Evolutionary conservation across 192 early-diverging fungal species (phyloP).

Genomic region (Thamnidium elegans): DNA sequence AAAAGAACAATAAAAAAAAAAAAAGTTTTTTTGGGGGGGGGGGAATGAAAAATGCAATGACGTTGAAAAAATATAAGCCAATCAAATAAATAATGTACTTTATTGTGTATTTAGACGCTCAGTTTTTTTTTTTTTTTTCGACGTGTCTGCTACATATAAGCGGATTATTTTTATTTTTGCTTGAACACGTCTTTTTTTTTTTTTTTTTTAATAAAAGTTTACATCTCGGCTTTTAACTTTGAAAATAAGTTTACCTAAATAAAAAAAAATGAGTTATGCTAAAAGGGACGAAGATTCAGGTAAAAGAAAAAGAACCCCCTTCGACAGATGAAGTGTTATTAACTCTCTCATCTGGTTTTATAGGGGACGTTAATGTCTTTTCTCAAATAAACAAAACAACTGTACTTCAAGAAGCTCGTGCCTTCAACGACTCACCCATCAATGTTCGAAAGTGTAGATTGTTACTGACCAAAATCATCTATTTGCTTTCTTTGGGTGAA

Average conservation of each 20-base stretch:
- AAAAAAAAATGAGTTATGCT: not conserved
- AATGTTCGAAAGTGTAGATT: constrained; percentile 91
- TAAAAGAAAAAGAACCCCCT: not conserved
- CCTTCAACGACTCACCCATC: constrained; percentile 96
- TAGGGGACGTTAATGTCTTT: constrained; percentile 68
- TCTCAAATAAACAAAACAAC: constrained; percentile 89
- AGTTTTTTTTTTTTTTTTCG: no score
- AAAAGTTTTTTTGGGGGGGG: not conserved
- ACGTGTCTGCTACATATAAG: no score
- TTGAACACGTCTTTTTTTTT: not conserved
- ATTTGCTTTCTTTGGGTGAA: constrained; percentile 88
- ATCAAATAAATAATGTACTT: no score
- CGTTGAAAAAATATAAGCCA: no score
- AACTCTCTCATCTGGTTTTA: not conserved
- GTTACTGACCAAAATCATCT: constrained; percentile 90
- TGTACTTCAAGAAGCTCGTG: constrained; percentile 93
- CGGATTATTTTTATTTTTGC: not conserved
- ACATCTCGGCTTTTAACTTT: no score
- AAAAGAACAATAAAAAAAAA: not conserved
- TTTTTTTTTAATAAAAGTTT: not conserved
- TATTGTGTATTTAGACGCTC: no score
- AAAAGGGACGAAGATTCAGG: not conserved
- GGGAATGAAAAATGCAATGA: no score
- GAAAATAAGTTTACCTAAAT: not conserved
- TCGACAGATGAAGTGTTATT: not conserved